Evolutionary conservation across 2,329 filamentous ascomycete species (phyloP), one percentile per base, ranked within the genome.

Genomic region (Capronia coronata): DNA sequence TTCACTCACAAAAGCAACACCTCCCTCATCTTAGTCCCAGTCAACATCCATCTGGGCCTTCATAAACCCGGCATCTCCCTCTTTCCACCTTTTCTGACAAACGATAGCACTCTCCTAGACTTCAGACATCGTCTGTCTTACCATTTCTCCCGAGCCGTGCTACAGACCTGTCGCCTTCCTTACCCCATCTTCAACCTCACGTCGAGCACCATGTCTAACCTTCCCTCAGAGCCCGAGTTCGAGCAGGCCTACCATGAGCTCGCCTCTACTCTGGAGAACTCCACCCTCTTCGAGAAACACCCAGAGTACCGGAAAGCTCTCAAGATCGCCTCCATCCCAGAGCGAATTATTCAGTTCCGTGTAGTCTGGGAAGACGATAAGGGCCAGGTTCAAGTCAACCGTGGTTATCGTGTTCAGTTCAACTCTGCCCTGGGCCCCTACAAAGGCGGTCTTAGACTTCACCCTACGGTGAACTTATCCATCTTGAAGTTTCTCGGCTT

Each of bases 221-320:
- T 93, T 65, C 82, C 87, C 45, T 74, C 75, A 58, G 91, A 97
- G 81, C 91, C 93, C 66, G 91, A 98, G 77, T 97, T 97, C 76
- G 83, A 96, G 82, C 91, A 97, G 81, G 91, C 91, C 66, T 94
- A 94, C 82, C 87, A 89, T 71, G 91, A 98, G 81, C 87, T 98
- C 62, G 87, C 79, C 71, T 93, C 86, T 66, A 95, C 90, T 56
- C 87, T 98, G 67, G 89, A 97, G 75, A 83, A 90, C 78, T 93
- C 86, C 72, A 82, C 83, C 57, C 85, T 98, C 60, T 97, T 97
- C 78, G 69, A 90, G 70, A 85, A 94, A 76, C 82, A 94, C 75
- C 93, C 91, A 62, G 89, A 96, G 72, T 96, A 93, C 82, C 84
- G 82, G 72, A 94, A 83, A 63, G 93, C 91, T 52, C 85, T 97